Base-by-base conservation (phyloP, 2,329 filamentous ascomycete genomes). In the Colletotrichum musae region DNA sequence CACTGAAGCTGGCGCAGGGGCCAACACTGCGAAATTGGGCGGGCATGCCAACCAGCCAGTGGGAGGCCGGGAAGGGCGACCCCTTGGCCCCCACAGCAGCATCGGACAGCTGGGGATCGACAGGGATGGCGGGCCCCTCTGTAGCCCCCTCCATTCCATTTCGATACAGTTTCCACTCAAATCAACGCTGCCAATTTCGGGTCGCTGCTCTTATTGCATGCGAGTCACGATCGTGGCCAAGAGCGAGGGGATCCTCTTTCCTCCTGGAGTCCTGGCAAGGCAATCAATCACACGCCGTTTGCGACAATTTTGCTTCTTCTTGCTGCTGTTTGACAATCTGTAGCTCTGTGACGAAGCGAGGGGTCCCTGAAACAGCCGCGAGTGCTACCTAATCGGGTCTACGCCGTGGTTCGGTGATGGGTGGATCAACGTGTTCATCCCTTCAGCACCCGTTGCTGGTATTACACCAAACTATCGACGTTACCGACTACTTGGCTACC, bases 351-450 rank as follows among this genome's bases (percentile, higher is more conserved):
- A 56, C 62, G 54, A 69, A 60, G 56, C 50, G 66, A 66, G 64
- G 32, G 21, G 66, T 50, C 48, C 21, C 56, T 69, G 62, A 70
- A 66, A 66, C 66, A 66, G 61, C 32, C 54, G 61, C 66, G 36
- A 43, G 53, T 59, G 66, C 61, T 18, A 18, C 18, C 18, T 10
- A 7, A 36, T 36, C 32, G 7, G 43, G 48, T 57, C 32, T 45
- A 39, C 51, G 51, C 32, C 32, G 32, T 36, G 9, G 32, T 36
- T 36, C 32, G 32, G 32, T 4, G 32, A 36, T 36, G 32, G 58
- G 26, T 47, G 51, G 21, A 32, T 62, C 50, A 50, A 41, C n/a
- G 41, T 5, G 66, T 66, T 66, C 61, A 56, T 66, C 66, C 54
- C 48, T 65, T 51, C 61, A 57, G 47, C 32, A 28, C 39, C 41